phyloP scores from a whole-genome alignment of 2,329 filamentous ascomycete species.

The Stagonosporopsis cucurbitacearum region DNA sequence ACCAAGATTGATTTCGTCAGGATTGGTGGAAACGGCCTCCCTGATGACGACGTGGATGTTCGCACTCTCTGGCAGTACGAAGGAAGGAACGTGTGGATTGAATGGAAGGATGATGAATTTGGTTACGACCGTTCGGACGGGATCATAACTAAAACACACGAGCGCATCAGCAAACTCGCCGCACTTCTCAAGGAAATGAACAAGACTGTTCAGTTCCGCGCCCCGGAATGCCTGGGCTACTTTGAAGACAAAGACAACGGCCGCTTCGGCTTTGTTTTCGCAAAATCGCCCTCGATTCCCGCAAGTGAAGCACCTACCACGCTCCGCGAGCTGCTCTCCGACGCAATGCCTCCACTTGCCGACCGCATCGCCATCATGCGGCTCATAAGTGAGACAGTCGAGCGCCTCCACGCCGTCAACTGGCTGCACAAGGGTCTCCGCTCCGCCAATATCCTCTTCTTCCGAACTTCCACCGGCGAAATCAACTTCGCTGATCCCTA shows the following conservation, averaged over 20 bases:
- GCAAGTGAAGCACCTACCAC: constrained; percentile 53
- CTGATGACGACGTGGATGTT: neutral
- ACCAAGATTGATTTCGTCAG: constrained; percentile 27
- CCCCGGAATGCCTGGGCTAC: constrained; percentile 46
- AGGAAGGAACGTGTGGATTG: constrained; percentile 44
- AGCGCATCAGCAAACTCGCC: constrained; percentile 43
- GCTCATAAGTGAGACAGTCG: constrained; percentile 59
- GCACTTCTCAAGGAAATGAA: constrained; percentile 34
- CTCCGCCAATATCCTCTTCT: constrained; percentile 62
- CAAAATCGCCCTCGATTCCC: constrained; percentile 52
- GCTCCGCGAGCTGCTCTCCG: constrained; percentile 56
- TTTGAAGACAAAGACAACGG: constrained; percentile 44
- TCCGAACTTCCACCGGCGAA: constrained; percentile 33
- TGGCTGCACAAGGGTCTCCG: constrained; percentile 67
- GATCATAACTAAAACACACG: constrained; percentile 33
- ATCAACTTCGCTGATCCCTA: constrained; percentile 54
- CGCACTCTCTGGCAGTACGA: neutral
- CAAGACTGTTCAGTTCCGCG: constrained; percentile 30
- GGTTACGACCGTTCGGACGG: constrained; percentile 24
- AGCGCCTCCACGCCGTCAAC: constrained; percentile 63
- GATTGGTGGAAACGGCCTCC: neutral
- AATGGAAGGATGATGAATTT: constrained; percentile 46
- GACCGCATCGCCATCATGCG: constrained; percentile 60
- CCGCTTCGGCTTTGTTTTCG: constrained; percentile 62
- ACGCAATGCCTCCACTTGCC: constrained; percentile 57